Evolutionary conservation across 169 alveolate genomes (phyloP).

Genomic region (Eimeria necatrix): DNA sequence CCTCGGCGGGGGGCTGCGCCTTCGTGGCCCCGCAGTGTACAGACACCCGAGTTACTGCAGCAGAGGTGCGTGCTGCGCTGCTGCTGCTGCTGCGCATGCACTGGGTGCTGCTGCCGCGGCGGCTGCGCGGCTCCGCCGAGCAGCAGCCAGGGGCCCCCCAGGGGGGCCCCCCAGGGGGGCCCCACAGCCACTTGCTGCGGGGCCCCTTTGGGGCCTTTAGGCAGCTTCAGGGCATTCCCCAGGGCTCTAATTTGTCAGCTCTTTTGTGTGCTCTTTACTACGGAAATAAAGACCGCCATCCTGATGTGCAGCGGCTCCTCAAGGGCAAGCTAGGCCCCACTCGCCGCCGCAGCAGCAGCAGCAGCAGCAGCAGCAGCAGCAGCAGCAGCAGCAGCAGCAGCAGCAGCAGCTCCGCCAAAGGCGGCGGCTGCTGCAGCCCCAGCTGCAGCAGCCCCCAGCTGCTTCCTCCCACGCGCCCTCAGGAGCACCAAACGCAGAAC

Average conservation of each 20-base stretch:
- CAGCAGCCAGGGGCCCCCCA: not conserved
- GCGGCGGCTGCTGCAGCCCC: constrained; percentile 17
- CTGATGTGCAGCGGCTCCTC: constrained; percentile 57
- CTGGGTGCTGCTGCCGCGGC: constrained; percentile 25
- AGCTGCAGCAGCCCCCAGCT: not conserved
- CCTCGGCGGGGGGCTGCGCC: constrained; percentile 25
- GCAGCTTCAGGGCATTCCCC: constrained; percentile 73
- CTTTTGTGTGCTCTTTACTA: constrained; percentile 68
- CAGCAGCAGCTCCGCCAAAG: constrained; percentile 17
- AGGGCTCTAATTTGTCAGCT: constrained; percentile 52
- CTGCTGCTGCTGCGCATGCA: constrained; percentile 48
- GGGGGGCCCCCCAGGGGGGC: too few species aligned
- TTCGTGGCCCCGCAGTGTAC: constrained; percentile 29
- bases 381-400: not conserved
- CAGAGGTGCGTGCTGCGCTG: constrained; percentile 4
- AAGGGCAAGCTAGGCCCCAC: not conserved
- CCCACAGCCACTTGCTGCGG: not conserved
- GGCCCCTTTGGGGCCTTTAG: not conserved
- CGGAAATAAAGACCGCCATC: constrained; percentile 12
- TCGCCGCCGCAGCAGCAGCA: not conserved
- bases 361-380: not conserved
- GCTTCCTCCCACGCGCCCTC: not conserved
- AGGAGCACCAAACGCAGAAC: not conserved
- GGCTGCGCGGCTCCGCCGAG: not conserved
- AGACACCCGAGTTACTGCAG: constrained; percentile 14